phyloP scores from a whole-genome alignment of 2,329 filamentous ascomycete species.

The Setomelanomma holmii region DNA sequence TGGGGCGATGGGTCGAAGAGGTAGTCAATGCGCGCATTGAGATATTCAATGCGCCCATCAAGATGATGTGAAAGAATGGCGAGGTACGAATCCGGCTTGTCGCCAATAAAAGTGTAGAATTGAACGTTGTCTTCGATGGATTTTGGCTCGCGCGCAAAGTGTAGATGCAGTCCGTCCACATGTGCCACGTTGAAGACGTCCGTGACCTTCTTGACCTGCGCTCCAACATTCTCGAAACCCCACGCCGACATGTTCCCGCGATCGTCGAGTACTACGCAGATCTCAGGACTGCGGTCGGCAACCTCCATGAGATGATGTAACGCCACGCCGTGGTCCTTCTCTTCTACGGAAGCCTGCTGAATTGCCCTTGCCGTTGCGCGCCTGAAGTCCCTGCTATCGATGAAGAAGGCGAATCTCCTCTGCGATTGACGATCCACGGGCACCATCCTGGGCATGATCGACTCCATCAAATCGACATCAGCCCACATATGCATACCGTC shows the following conservation, averaged over 20 bases:
- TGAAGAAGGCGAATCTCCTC: conserved; percentile 76
- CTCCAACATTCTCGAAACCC: conserved; percentile 86
- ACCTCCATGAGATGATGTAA: conserved; percentile 86
- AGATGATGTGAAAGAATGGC: conserved; percentile 83
- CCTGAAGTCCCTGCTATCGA: conserved; percentile 82
- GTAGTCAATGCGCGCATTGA: conserved; percentile 77
- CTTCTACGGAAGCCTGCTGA: conserved; percentile 64
- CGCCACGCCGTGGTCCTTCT: conserved; percentile 70
- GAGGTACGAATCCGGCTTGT: conserved; percentile 66
- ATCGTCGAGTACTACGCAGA: conserved; percentile 86
- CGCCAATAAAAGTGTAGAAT: conserved; percentile 75
- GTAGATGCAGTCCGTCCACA: conserved; percentile 64
- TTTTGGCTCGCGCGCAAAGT: conserved; percentile 45
- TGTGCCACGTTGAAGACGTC: conserved; percentile 88
- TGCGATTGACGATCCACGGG: conserved; percentile 48
- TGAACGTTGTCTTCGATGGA: conserved; percentile 66
- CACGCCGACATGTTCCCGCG: conserved; percentile 87
- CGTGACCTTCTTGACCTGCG: conserved; percentile 68
- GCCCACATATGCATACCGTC: conserved; percentile 82
- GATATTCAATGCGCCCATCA: conserved; percentile 82
- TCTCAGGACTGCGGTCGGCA: conserved; percentile 83
- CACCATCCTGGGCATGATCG: conserved; percentile 67
- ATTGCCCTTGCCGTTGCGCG: conserved; percentile 79
- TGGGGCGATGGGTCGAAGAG: conserved; percentile 76
- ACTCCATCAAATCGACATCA: conserved; percentile 75